Conservation (phyloP, 306 rosid genomes). For the Cotoneaster glaucophyllus region DNA sequence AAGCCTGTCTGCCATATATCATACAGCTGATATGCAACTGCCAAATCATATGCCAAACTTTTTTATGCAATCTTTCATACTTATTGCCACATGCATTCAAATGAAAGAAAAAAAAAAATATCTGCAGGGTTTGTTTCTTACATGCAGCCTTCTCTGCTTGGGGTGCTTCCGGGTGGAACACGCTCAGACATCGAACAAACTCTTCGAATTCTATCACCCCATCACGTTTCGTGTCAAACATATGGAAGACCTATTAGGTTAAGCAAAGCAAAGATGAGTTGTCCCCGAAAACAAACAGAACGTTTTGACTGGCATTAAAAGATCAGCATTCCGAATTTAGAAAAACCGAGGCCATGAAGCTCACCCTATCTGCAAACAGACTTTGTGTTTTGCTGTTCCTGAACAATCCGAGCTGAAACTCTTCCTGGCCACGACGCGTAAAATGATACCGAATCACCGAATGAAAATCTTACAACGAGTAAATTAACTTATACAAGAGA, state of each 20-base stretch:
- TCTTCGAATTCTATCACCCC: slow-evolving; percentile 53
- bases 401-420: slow-evolving; percentile 50
- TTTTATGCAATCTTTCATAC: background rate
- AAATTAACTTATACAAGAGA: background rate
- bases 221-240: slow-evolving; percentile 45
- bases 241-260: slow-evolving; percentile 31
- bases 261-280: background rate
- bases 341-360: background rate
- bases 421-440: slow-evolving; percentile 30
- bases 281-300: background rate
- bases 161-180: slow-evolving; percentile 55
- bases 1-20: slow-evolving; percentile 46
- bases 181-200: slow-evolving; percentile 45
- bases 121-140: slow-evolving; percentile 17
- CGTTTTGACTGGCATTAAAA: background rate
- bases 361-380: slow-evolving; percentile 45
- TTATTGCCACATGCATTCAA: background rate
- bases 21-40: slow-evolving; percentile 55
- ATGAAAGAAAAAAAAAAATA: background rate
- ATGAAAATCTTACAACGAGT: background rate
- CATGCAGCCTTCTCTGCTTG: slow-evolving; percentile 39
- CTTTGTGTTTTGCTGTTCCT: slow-evolving; percentile 36
- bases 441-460: background rate
- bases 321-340: background rate
- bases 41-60: slow-evolving; percentile 9